A percentile compares a stretch with the other conserved stretches of the same genome.
These are phyloP conservation scores for Ochetophila trinervis DNA, from an alignment of 306 rosid species.

Conservation along the genomic window DNA sequence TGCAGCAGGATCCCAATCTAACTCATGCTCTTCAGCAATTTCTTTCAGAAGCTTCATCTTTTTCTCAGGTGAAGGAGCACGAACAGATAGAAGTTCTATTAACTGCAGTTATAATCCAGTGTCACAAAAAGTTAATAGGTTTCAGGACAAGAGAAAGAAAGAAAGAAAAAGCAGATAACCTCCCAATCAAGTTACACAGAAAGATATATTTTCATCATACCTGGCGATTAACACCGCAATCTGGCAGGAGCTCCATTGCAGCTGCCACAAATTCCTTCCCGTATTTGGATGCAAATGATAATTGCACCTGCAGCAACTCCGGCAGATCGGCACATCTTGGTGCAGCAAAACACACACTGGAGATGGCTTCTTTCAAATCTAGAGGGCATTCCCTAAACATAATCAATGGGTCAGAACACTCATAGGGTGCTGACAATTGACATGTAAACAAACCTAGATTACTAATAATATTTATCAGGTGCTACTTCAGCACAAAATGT, in stretches of 20 bases:
- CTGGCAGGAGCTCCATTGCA: conserved; percentile 87
- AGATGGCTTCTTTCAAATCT: conserved; percentile 95
- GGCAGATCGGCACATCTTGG: conserved; percentile 95
- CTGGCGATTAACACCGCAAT: conserved; percentile 97
- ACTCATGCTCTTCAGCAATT: conserved; percentile 84
- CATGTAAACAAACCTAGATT: background rate
- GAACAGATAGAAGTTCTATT: conserved; percentile 81
- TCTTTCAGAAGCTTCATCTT: conserved; percentile 83
- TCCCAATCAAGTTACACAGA: background rate
- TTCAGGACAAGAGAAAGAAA: conserved; percentile 5
- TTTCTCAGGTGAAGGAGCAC: conserved; percentile 88
- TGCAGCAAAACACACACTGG: conserved; percentile 90
- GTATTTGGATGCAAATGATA: conserved; percentile 69
- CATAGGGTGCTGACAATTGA: background rate
- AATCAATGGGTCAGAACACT: background rate
- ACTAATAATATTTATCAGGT: background rate
- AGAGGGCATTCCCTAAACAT: conserved; percentile 78
- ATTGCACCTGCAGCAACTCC: conserved; percentile 88
- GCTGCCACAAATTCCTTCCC: conserved; percentile 86
- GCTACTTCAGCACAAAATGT: background rate
- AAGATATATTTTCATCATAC: conserved; percentile 38
- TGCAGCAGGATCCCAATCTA: conserved; percentile 94
- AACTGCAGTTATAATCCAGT: conserved; percentile 45
- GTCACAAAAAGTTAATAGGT: conserved; percentile 26
- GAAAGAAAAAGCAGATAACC: no score